Percentiles rank a stretch among this genome's conserved stretches.
Conservation (phyloP, 352 stramenopile genomes). For the Phytophthora macrochlamydospora region DNA sequence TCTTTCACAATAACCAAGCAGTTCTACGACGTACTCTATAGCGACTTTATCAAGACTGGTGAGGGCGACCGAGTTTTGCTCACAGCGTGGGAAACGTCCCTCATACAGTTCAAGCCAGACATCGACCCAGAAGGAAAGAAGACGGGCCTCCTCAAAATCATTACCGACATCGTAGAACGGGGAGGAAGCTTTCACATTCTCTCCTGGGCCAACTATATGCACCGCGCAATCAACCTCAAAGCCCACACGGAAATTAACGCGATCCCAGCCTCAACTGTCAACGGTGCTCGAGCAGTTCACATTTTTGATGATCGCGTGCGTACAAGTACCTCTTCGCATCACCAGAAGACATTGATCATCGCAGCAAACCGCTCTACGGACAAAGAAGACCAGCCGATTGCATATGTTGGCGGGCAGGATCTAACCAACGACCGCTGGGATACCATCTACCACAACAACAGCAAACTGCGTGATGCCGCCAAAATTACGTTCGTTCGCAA, state of each 20-base stretch:
- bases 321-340: slow-evolving; percentile 37
- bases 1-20: slow-evolving; percentile 36
- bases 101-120: slow-evolving; percentile 48
- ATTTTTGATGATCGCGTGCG: slow-evolving; percentile 61
- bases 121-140: slow-evolving; percentile 17
- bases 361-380: slow-evolving; percentile 14
- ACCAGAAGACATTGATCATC: slow-evolving; percentile 56
- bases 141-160: slow-evolving; percentile 37
- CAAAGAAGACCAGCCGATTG: slow-evolving; percentile 20
- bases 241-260: slow-evolving; percentile 47
- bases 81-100: slow-evolving; percentile 46
- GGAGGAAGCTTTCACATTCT: slow-evolving; percentile 47
- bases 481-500: slow-evolving; percentile 37
- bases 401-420: slow-evolving; percentile 59
- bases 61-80: slow-evolving; percentile 36
- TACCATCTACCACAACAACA: slow-evolving; percentile 50
- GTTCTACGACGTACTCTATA: slow-evolving; percentile 46
- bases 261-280: slow-evolving; percentile 12
- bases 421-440: slow-evolving; percentile 60
- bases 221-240: slow-evolving; percentile 37
- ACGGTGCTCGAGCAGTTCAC: slow-evolving; percentile 22
- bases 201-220: slow-evolving; percentile 51
- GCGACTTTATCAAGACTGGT: slow-evolving; percentile 35
- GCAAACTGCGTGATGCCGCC: slow-evolving; percentile 37
- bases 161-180: slow-evolving; percentile 34